These are phyloP conservation scores for Phytophthora pseudosyringae DNA, from an alignment of 352 stramenopile species.

Conservation along the genomic window DNA sequence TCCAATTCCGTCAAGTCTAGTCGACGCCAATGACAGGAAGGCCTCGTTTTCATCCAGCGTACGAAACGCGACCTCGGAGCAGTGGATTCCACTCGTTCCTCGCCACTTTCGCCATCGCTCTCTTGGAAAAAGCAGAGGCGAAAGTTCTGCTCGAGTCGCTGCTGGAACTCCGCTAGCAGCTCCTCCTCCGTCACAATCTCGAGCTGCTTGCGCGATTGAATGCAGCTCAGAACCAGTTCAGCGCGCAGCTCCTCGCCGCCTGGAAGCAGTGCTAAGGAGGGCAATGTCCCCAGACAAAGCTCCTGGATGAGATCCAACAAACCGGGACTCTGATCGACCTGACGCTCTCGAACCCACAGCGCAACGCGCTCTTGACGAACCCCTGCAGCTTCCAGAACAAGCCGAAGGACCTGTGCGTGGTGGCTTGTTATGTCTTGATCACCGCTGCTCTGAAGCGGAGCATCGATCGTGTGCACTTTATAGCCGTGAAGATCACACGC, in stretches of 20 bases:
- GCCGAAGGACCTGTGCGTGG: constrained; percentile 2
- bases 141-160: constrained; percentile 45
- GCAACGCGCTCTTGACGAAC: constrained; percentile 47
- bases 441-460: neutral
- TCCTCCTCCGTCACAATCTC: constrained; percentile 43
- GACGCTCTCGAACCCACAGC: constrained; percentile 35
- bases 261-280: constrained; percentile 41
- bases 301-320: constrained; percentile 40
- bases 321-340: constrained; percentile 20
- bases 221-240: constrained; percentile 39
- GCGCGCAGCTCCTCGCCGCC: constrained; percentile 43
- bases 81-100: neutral
- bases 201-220: constrained; percentile 40
- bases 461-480: constrained; percentile 34
- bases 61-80: neutral
- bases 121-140: constrained; percentile 52
- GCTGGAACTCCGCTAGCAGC: constrained; percentile 37
- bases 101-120: neutral
- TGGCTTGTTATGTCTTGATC: neutral
- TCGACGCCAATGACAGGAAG: constrained; percentile 32
- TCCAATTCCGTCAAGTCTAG: constrained; percentile 19
- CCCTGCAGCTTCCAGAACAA: constrained; percentile 28
- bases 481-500: constrained; percentile 46
- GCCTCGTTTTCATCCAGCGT: constrained; percentile 28
- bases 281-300: constrained; percentile 42